Percentiles rank a stretch among this genome's conserved stretches.
phyloP scores from a whole-genome alignment of 1,139 yeast species.

The Debaryomyces sp. region DNA sequence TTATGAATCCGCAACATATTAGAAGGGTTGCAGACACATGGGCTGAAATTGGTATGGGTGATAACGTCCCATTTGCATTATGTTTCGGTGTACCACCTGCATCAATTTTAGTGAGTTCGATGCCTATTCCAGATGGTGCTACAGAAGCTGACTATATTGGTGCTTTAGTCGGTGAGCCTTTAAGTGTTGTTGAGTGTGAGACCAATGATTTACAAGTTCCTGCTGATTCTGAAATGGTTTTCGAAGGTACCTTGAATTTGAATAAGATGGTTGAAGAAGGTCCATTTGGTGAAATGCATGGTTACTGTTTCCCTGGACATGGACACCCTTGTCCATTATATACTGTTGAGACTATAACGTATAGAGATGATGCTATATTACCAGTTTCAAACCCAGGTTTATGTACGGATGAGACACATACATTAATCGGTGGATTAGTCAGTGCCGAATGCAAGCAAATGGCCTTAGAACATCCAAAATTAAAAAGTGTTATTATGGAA shows the following conservation, averaged over 20 bases:
- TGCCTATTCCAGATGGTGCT: constrained; percentile 23
- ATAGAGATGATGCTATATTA: constrained; percentile 19
- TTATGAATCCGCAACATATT: constrained; percentile 22
- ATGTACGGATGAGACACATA: constrained; percentile 22
- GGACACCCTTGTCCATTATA: constrained; percentile 20
- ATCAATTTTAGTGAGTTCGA: constrained; percentile 20
- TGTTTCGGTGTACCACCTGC: constrained; percentile 26
- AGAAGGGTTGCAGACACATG: constrained; percentile 19
- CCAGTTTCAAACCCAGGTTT: constrained; percentile 23
- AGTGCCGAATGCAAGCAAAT: constrained; percentile 14
- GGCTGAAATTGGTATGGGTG: constrained; percentile 17
- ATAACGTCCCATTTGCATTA: constrained; percentile 18
- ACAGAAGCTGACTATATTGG: constrained; percentile 21
- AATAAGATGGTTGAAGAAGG: constrained; percentile 16
- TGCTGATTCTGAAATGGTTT: constrained; percentile 20
- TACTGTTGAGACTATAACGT: constrained; percentile 17
- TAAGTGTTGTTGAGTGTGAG: constrained; percentile 19
- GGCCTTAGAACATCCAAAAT: constrained; percentile 10
- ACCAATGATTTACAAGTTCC: constrained; percentile 18
- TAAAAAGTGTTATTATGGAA: constrained; percentile 14
- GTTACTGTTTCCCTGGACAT: constrained; percentile 19
- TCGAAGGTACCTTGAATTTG: constrained; percentile 19
- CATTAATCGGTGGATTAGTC: constrained; percentile 20
- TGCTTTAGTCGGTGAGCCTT: constrained; percentile 19
- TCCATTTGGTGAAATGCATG: constrained; percentile 25